A percentile compares a stretch with the other conserved stretches of the same genome.
Evolutionary conservation across 2,329 filamentous ascomycete species (phyloP).

Genomic region (Ampelomyces quisqualis): DNA sequence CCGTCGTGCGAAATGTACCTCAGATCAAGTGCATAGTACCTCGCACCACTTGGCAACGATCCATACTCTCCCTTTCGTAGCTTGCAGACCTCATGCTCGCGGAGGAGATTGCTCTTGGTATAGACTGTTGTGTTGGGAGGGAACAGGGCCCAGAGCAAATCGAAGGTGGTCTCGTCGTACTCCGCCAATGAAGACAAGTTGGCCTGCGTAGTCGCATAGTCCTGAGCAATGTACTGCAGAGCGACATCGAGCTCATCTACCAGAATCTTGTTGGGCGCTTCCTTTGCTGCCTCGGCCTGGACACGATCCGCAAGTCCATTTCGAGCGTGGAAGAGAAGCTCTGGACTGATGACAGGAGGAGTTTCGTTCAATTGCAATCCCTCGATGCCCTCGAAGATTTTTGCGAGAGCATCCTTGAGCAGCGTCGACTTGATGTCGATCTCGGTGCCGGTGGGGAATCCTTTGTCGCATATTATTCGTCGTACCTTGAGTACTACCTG

Average conservation of each 20-base stretch:
- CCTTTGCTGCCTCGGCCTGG: conserved; percentile 9
- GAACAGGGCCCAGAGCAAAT: conserved; percentile 18
- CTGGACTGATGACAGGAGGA: conserved; percentile 12
- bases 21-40: conserved; percentile 4
- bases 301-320: conserved; percentile 8
- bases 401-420: conserved; percentile 10
- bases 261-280: conserved; percentile 5
- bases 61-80: conserved; percentile 7
- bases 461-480: conserved; percentile 12
- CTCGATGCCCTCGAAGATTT: conserved; percentile 12
- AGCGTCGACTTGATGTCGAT: conserved; percentile 13
- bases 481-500: conserved; percentile 14
- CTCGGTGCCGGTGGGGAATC: conserved; percentile 9
- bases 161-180: conserved; percentile 18
- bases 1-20: conserved; percentile 13
- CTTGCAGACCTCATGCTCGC: conserved; percentile 10
- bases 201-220: conserved; percentile 9
- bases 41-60: conserved; percentile 2
- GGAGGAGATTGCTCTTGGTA: conserved; percentile 7
- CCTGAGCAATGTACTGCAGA: conserved; percentile 13
- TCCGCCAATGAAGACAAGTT: conserved; percentile 2
- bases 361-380: conserved; percentile 12
- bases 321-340: conserved; percentile 15
- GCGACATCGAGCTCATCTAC: conserved; percentile 13
- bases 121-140: conserved; percentile 12